A percentile compares a stretch with the other conserved stretches of the same genome.
Conservation (phyloP, 352 stramenopile genomes). For the Phytophthora constricta region DNA sequence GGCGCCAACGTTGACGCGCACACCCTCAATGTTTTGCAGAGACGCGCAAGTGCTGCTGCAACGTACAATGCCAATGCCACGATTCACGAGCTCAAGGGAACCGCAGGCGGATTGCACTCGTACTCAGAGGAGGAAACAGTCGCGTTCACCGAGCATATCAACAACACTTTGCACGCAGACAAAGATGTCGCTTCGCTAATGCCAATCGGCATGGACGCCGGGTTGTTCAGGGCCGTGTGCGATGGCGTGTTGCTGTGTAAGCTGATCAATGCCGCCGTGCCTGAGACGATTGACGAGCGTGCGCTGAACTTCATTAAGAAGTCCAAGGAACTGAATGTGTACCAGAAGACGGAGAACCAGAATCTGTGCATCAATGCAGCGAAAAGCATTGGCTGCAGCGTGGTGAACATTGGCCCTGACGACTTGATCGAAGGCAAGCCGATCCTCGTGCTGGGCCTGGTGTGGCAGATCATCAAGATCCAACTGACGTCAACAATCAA, state of each 20-base stretch:
- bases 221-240: constrained; percentile 81
- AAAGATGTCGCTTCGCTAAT: constrained; percentile 65
- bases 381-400: constrained; percentile 93
- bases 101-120: constrained; percentile 80
- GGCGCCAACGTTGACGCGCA: constrained; percentile 48
- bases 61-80: constrained; percentile 69
- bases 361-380: constrained; percentile 95
- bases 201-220: constrained; percentile 80
- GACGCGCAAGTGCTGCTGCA: constrained; percentile 61
- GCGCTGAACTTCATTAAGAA: constrained; percentile 88
- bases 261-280: constrained; percentile 91
- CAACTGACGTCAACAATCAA: constrained; percentile 93
- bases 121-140: constrained; percentile 92
- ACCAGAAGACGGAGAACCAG: constrained; percentile 91
- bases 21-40: constrained; percentile 65
- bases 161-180: constrained; percentile 84
- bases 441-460: constrained; percentile 91
- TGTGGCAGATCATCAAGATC: constrained; percentile 96
- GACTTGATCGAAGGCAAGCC: constrained; percentile 86
- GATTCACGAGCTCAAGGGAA: constrained; percentile 85
- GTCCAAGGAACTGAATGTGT: constrained; percentile 82
- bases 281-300: constrained; percentile 92
- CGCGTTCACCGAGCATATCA: constrained; percentile 94
- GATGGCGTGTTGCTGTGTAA: constrained; percentile 93
- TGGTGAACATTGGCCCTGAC: constrained; percentile 93